Evolutionary conservation across 306 rosid species (phyloP).

Genomic region (Casuarina glauca): DNA sequence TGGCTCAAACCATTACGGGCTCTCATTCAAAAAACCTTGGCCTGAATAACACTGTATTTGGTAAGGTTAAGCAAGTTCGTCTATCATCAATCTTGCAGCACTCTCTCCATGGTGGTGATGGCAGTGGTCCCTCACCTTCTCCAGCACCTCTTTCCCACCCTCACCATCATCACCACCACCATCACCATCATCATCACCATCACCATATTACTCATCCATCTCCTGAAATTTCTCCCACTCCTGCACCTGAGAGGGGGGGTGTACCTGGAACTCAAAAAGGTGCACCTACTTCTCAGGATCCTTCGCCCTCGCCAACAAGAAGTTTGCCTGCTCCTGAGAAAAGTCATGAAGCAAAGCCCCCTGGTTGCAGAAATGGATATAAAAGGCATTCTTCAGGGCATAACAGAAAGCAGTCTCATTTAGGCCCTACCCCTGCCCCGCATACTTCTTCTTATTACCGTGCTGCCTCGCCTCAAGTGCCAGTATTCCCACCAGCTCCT

Average conservation of each 20-base stretch:
- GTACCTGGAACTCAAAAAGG: conserved; percentile 37
- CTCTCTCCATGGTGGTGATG: conserved; percentile 62
- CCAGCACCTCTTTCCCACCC: conserved; percentile 75
- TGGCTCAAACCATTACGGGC: conserved; percentile 81
- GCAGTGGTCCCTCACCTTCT: conserved; percentile 42
- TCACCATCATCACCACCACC: conserved; percentile 48
- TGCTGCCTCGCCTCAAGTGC: conserved; percentile 52
- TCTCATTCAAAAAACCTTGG: conserved; percentile 80
- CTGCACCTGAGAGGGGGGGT: conserved; percentile 27
- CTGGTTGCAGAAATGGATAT: conserved; percentile 48
- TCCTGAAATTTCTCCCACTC: conserved; percentile 60
- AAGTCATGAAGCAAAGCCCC: conserved; percentile 56
- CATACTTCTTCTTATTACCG: conserved; percentile 31
- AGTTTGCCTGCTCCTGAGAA: conserved; percentile 44
- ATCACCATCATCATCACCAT: conserved; percentile 53
- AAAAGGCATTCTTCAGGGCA: conserved; percentile 46
- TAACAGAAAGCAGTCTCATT: conserved; percentile 43
- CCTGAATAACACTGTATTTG: conserved; percentile 80
- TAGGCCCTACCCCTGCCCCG: conserved; percentile 56
- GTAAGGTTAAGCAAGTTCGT: conserved; percentile 86
- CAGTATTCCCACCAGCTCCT: conserved; percentile 43
- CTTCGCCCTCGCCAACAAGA: conserved; percentile 48
- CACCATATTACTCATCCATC: conserved; percentile 35
- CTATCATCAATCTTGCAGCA: conserved; percentile 75
- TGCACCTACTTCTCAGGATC: conserved; percentile 42